A percentile compares a stretch with the other conserved stretches of the same genome.
phyloP scores from a whole-genome alignment of 371 early-diverging fungal species.

The Rhizomucor pusillus region DNA sequence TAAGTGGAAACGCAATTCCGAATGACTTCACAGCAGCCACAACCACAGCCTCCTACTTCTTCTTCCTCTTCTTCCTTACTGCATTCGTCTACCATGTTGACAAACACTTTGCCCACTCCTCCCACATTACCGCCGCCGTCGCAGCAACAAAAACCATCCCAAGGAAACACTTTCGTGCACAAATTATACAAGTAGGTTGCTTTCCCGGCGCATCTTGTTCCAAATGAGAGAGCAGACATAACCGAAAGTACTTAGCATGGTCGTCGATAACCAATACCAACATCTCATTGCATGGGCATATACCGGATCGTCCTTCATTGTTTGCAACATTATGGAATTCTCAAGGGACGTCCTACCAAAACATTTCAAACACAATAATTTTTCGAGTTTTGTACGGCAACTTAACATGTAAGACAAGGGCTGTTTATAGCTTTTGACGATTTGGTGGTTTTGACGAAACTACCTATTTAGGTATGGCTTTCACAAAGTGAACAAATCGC shows the following conservation, averaged over 20 bases:
- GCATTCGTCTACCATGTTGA: too few species aligned
- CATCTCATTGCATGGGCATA: conserved; percentile 84
- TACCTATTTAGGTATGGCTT: conserved; percentile 71
- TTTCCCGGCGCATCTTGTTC: neutral
- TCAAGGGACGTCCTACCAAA: conserved; percentile 75
- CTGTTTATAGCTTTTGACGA: too few species aligned
- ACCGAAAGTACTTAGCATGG: conserved; percentile 59
- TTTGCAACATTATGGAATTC: conserved; percentile 86
- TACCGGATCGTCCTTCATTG: conserved; percentile 86
- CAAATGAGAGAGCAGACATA: conserved; percentile 2
- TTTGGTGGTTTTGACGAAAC: neutral
- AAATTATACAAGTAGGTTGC: conserved; percentile 44
- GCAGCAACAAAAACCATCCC: conserved; percentile 10
- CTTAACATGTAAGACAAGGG: conserved; percentile 77
- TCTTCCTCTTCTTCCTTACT: too few species aligned
- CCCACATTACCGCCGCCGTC: too few species aligned
- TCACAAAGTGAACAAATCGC: conserved; percentile 86
- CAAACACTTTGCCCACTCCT: too few species aligned
- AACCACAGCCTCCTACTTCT: too few species aligned
- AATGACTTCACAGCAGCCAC: too few species aligned
- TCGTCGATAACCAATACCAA: conserved; percentile 74
- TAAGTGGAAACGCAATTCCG: too few species aligned
- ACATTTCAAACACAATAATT: conserved; percentile 89
- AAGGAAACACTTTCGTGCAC: conserved; percentile 43
- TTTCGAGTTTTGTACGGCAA: conserved; percentile 86